Evolutionary conservation across 306 rosid genomes (phyloP), one percentile per base, ranked within the genome.

Genomic region (Gastrolobium villosum): DNA sequence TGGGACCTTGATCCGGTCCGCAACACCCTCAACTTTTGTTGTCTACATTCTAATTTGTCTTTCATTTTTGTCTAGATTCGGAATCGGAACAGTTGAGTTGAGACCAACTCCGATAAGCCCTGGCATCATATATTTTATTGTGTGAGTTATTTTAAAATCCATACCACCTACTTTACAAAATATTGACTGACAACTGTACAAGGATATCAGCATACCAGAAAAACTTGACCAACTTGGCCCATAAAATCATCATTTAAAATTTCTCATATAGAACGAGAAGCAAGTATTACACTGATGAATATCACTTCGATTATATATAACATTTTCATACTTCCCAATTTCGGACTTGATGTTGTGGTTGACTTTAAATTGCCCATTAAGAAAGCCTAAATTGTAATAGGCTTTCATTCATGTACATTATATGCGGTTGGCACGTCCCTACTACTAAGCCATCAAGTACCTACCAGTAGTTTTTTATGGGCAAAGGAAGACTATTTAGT

Each of bases 371-470:
- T 41, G 14, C 13, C 8, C 5, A 32, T 6, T 57, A 6, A 43
- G 11, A 65, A 65, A 44, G 14, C 20, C 32, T 40, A 40, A 65
- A 41, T 7, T 39, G 54, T 28, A 20, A 53, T 45, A 30, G 70
- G 15, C 2, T 34, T 60, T 61, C 8, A 7, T 45, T 14, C 20
- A 9, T 15, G 43, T 28, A 37, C 1, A 34, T 30, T 52, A 6
- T 65, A 28, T 64, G 80, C 35, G 40, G 73, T 50, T 65, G 56
- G 35, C 74, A 77, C 74, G 74, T 64, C 63, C 34, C 72, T 63
- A 75, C 30, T 62, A 62, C 31, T 14, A 49, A 39, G 64, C 26
- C 6, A n/a, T 46, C 20, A 3, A 5, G 10, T 52, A 40, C 81
- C 81, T 28, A 20, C 46, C 61, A 6, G 3, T 10, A 26, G 4